Conservation (phyloP, 345 rosid species). For the Acer negundo region DNA sequence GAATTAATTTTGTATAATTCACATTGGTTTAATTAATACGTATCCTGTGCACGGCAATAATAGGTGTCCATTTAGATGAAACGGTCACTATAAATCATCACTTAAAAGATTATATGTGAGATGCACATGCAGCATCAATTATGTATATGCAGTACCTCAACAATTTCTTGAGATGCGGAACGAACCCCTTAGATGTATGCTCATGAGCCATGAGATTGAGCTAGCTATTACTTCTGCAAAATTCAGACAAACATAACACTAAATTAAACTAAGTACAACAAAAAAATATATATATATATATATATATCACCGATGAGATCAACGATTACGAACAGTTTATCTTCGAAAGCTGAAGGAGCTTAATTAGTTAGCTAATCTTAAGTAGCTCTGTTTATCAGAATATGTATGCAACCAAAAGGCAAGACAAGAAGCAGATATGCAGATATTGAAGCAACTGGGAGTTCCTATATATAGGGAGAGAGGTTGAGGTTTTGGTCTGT, state of each 20-base stretch:
- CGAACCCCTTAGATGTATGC: slow-evolving; percentile 7
- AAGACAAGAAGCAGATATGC: not conserved
- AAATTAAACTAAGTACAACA: not conserved
- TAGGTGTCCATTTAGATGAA: too few species aligned
- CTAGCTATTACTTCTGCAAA: not conserved
- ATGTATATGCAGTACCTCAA: not conserved
- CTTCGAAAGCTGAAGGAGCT: not conserved
- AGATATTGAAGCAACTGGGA: not conserved
- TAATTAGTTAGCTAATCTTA: not conserved
- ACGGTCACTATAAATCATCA: too few species aligned
- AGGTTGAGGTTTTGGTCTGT: not conserved
- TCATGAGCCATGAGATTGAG: not conserved
- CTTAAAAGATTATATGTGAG: too few species aligned
- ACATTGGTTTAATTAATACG: too few species aligned
- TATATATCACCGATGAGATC: not conserved
- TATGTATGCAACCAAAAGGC: not conserved
- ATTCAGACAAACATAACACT: not conserved
- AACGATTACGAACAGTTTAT: not conserved
- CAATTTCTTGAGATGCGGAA: slow-evolving; percentile 17
- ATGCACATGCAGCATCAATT: too few species aligned
- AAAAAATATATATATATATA: too few species aligned
- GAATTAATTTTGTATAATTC: too few species aligned
- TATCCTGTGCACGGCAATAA: too few species aligned
- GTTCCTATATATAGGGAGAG: too few species aligned
- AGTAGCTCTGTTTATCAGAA: not conserved